Conservation (phyloP, 495 filamentous ascomycete genomes). For the Lophiotrema nucula region DNA sequence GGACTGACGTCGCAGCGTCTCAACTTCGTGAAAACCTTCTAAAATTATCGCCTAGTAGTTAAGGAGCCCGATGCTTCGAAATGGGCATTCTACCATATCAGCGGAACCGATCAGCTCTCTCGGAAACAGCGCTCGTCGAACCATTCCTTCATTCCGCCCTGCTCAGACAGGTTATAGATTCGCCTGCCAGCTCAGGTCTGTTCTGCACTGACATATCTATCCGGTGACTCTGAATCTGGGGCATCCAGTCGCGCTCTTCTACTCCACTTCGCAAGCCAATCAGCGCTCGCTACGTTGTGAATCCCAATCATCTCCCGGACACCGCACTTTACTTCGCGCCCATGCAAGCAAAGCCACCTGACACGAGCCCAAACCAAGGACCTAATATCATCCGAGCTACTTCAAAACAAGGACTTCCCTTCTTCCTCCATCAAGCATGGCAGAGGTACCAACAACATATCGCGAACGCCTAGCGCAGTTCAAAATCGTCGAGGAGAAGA, state of each 20-base stretch:
- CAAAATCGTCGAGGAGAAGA: conserved; percentile 32
- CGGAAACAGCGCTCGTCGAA: too few relatives aligned
- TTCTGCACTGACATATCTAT: not conserved
- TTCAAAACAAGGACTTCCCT: not conserved
- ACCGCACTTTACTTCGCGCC: conserved; percentile 18
- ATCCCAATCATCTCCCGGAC: conserved; percentile 28
- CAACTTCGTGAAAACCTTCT: too few relatives aligned
- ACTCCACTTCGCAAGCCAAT: conserved; percentile 17
- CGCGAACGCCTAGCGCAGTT: conserved; percentile 31
- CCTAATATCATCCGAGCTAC: too few relatives aligned
- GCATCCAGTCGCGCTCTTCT: conserved; percentile 11
- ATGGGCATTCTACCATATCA: too few relatives aligned
- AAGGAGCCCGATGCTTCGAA: too few relatives aligned
- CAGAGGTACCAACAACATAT: conserved; percentile 25
- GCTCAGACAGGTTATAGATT: too few relatives aligned
- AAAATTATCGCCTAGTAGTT: too few relatives aligned
- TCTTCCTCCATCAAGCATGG: conserved; percentile 14
- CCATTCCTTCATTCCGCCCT: too few relatives aligned
- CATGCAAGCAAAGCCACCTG: conserved; percentile 27
- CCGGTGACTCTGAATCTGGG: conserved; percentile 22
- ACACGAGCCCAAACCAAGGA: conserved; percentile 10
- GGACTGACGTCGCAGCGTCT: too few relatives aligned
- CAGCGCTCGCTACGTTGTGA: conserved; percentile 30
- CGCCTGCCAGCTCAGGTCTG: not conserved
- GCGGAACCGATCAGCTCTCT: too few relatives aligned